A percentile compares a stretch with the other conserved stretches of the same genome.
phyloP scores from a whole-genome alignment of 768 basidiomycete species.

The Nidularia sp. region DNA sequence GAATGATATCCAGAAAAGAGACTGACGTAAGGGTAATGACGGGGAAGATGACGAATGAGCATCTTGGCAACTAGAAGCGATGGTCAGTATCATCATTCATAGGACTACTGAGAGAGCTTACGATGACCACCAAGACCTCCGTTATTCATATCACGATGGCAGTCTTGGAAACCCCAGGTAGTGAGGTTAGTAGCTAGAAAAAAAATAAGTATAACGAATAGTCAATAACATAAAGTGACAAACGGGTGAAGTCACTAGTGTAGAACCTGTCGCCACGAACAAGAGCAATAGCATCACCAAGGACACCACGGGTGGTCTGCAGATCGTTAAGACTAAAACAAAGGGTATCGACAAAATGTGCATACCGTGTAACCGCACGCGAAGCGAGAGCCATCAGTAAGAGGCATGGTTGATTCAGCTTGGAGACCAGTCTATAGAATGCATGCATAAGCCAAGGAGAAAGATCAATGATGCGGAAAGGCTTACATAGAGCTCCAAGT shows the following conservation, averaged over 20 bases:
- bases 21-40: slow-evolving; percentile 32
- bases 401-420: slow-evolving; percentile 26
- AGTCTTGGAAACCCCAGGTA: slow-evolving; percentile 50
- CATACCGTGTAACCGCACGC: slow-evolving; percentile 24
- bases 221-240: background rate
- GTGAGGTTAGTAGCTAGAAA: background rate
- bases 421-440: slow-evolving; percentile 20
- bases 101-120: slow-evolving; percentile 10
- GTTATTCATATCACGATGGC: slow-evolving; percentile 36
- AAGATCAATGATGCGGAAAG: background rate
- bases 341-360: background rate
- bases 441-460: background rate
- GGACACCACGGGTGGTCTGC: background rate
- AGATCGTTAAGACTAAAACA: background rate
- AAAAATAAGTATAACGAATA: background rate
- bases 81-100: background rate
- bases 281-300: background rate
- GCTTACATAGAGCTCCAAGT: slow-evolving; percentile 28
- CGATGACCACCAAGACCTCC: slow-evolving; percentile 30
- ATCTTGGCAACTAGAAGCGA: slow-evolving; percentile 33
- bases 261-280: background rate
- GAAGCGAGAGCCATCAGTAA: slow-evolving; percentile 20
- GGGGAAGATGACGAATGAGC: slow-evolving; percentile 38
- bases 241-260: background rate
- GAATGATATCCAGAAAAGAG: too few species aligned